phyloP scores from a whole-genome alignment of 1,139 yeast species.

The Blastobotrys apis region DNA sequence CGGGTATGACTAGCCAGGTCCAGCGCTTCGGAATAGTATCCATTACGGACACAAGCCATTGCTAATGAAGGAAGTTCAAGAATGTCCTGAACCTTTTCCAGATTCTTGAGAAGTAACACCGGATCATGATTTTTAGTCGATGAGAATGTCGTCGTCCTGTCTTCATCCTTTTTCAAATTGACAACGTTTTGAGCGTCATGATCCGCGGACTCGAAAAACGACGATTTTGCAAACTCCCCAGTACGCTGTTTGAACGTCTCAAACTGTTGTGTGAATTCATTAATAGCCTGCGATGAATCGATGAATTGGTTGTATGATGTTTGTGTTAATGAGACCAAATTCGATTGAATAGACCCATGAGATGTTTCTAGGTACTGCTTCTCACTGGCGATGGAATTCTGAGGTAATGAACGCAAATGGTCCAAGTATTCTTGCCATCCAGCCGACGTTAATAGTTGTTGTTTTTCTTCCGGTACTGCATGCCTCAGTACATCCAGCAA shows the following conservation, averaged over 20 bases:
- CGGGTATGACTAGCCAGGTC: constrained; percentile 70
- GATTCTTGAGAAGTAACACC: constrained; percentile 51
- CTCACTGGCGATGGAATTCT: constrained; percentile 21
- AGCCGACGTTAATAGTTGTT: constrained; percentile 2
- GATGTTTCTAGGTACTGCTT: constrained; percentile 23
- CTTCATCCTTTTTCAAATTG: neutral
- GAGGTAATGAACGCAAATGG: constrained; percentile 25
- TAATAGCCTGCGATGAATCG: constrained; percentile 20
- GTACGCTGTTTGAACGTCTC: constrained; percentile 16
- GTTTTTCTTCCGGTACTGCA: constrained; percentile 21
- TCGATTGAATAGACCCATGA: constrained; percentile 19
- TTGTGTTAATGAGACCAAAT: constrained; percentile 24
- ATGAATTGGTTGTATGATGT: constrained; percentile 26
- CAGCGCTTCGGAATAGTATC: constrained; percentile 84
- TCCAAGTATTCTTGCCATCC: constrained; percentile 20
- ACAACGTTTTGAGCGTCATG: constrained; percentile 1
- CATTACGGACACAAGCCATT: constrained; percentile 76
- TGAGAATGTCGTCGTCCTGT: neutral
- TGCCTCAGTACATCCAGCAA: constrained; percentile 25
- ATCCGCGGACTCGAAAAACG: neutral
- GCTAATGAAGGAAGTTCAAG: constrained; percentile 81
- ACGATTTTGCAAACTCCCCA: neutral
- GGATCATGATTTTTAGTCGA: constrained; percentile 21
- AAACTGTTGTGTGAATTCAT: constrained; percentile 19
- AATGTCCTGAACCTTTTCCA: constrained; percentile 71